phyloP scores from a whole-genome alignment of 1,284 basidiomycete genomes.

The Leucoagaricus sp. region DNA sequence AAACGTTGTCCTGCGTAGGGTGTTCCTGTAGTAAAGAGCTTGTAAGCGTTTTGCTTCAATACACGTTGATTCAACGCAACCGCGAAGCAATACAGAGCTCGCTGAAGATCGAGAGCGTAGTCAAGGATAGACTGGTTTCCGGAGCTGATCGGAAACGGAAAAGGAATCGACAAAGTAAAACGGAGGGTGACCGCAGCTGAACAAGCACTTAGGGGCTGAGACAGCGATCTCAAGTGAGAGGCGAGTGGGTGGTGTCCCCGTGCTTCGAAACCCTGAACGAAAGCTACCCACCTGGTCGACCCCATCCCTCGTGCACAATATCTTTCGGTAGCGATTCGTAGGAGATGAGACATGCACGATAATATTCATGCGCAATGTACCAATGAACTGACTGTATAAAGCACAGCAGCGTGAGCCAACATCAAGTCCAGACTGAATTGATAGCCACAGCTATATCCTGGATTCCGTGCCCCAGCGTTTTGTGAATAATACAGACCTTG shows the following conservation, averaged over 20 bases:
- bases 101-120: not conserved
- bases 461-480: too few species aligned
- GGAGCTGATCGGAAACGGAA: conserved; percentile 3
- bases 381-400: conserved; percentile 63
- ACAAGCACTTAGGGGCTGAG: not conserved
- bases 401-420: not conserved
- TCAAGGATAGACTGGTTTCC: not conserved
- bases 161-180: not conserved
- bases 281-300: conserved; percentile 59
- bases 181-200: not conserved
- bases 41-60: not conserved
- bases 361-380: conserved; percentile 79
- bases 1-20: conserved; percentile 61
- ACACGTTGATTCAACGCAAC: not conserved
- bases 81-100: not conserved
- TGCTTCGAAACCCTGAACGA: conserved; percentile 1
- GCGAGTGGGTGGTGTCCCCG: not conserved
- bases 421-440: conserved; percentile 2
- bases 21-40: conserved; percentile 43
- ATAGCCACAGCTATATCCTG: not conserved
- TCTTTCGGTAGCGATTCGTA: conserved; percentile 77
- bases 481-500: conserved; percentile 48
- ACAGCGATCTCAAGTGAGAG: not conserved
- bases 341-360: conserved; percentile 74
- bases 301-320: conserved; percentile 79